These are phyloP conservation scores for Fragaria nilgerrensis DNA, from an alignment of 306 rosid species.

Conservation along the genomic window DNA sequence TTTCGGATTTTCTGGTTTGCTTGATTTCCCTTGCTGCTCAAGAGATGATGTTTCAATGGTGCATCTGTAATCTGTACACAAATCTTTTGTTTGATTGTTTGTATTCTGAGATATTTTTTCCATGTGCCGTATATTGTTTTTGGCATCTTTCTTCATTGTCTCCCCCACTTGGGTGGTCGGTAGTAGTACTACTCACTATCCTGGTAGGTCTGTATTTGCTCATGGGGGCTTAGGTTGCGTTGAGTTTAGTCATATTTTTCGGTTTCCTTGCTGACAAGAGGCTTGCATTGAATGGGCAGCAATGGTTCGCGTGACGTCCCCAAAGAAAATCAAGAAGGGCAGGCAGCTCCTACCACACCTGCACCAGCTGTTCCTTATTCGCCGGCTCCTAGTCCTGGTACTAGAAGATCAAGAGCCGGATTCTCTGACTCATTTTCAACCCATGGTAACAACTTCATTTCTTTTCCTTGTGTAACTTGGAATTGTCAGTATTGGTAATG, in stretches of 20 bases:
- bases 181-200: background rate
- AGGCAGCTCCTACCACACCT: background rate
- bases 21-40: background rate
- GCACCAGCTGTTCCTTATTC: background rate
- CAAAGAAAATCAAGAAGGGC: slow-evolving; percentile 32
- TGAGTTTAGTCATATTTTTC: slow-evolving; percentile 32
- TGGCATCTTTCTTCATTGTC: background rate
- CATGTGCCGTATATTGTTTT: slow-evolving; percentile 9
- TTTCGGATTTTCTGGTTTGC: background rate
- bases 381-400: background rate
- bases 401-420: slow-evolving; percentile 46
- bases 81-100: slow-evolving; percentile 11
- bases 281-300: slow-evolving; percentile 47
- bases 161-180: slow-evolving; percentile 1
- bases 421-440: slow-evolving; percentile 61
- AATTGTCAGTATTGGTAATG: background rate
- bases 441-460: slow-evolving; percentile 36
- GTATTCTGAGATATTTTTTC: slow-evolving; percentile 26
- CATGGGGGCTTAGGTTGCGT: background rate
- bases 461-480: background rate
- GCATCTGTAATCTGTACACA: background rate
- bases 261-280: slow-evolving; percentile 34
- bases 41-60: slow-evolving; percentile 19
- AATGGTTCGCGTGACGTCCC: slow-evolving; percentile 33
- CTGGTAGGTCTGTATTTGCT: slow-evolving; percentile 19